Percentiles rank a stretch among this genome's conserved stretches.
These are phyloP conservation scores for Ogataea parapolymorpha DNA, from an alignment of 805 yeast genomes.

Conservation along the genomic window DNA sequence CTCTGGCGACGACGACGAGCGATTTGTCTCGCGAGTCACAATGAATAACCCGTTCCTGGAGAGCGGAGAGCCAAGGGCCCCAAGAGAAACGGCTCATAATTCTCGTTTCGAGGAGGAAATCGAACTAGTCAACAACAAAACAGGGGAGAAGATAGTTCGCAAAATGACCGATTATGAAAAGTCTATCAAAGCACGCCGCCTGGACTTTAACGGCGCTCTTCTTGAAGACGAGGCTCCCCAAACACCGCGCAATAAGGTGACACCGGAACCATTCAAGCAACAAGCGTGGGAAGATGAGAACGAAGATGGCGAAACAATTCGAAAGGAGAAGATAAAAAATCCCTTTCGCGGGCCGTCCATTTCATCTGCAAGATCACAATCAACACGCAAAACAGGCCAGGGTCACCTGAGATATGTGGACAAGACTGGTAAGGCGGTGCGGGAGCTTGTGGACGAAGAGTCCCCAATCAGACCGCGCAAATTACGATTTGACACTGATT, in stretches of 20 bases:
- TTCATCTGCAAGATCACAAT: neutral
- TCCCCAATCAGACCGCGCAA: slow-evolving; percentile 37
- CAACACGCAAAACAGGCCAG: neutral
- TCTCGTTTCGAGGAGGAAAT: slow-evolving; percentile 35
- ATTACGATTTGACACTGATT: slow-evolving; percentile 31
- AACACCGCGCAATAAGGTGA: slow-evolving; percentile 18
- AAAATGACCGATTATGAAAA: slow-evolving; percentile 32
- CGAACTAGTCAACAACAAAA: slow-evolving; percentile 40
- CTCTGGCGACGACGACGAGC: slow-evolving; percentile 21
- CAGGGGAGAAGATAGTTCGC: slow-evolving; percentile 36
- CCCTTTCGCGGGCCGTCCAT: slow-evolving; percentile 20
- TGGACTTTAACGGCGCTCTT: slow-evolving; percentile 26
- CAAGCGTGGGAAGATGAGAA: slow-evolving; percentile 2
- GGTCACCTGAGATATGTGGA: slow-evolving; percentile 23
- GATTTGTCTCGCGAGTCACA: slow-evolving; percentile 12
- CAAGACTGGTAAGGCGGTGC: slow-evolving; percentile 34
- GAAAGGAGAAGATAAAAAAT: slow-evolving; percentile 23
- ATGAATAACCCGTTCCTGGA: slow-evolving; percentile 32
- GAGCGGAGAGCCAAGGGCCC: neutral
- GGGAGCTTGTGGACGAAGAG: slow-evolving; percentile 33
- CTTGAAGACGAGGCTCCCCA: slow-evolving; percentile 6
- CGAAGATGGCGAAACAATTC: slow-evolving; percentile 17
- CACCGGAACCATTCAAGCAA: slow-evolving; percentile 10
- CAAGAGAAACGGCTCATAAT: slow-evolving; percentile 4
- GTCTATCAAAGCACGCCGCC: slow-evolving; percentile 37